A percentile compares a stretch with the other conserved stretches of the same genome.
phyloP scores from a whole-genome alignment of 176 grass and related monocot species.

The Juncus effusus region DNA sequence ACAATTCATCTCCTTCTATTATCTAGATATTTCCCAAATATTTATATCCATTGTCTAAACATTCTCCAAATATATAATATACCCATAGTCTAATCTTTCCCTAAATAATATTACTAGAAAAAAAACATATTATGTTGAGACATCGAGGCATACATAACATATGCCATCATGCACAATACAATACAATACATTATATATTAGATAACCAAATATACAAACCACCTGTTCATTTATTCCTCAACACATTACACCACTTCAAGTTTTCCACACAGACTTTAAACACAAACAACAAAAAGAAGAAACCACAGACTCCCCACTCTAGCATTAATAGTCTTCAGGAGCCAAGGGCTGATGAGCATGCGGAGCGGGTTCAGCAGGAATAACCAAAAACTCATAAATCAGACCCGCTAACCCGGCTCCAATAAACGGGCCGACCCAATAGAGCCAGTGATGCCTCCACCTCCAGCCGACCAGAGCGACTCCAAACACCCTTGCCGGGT shows the following conservation, averaged over 20 bases:
- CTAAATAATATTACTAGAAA: no score
- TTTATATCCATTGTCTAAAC: no score
- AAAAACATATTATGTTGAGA: no score
- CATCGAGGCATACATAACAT: no score
- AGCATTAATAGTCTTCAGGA: conserved; percentile 77
- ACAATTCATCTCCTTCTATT: no score
- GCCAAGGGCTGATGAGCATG: conserved; percentile 79
- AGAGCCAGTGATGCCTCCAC: conserved; percentile 90
- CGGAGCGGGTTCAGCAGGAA: conserved; percentile 33
- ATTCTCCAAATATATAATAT: no score
- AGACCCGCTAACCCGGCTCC: conserved; percentile 63
- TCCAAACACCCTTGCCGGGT: conserved; percentile 76
- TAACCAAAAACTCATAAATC: conserved; percentile 74
- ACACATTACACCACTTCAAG: conserved; percentile 18
- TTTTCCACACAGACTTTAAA: background rate
- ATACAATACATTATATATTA: no score
- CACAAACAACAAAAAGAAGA: conserved; percentile 2
- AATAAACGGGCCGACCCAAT: conserved; percentile 81
- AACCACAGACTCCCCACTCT: background rate
- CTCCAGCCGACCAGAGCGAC: conserved; percentile 74
- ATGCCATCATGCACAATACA: no score
- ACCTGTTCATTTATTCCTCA: conserved; percentile 9
- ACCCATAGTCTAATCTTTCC: no score
- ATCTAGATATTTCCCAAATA: no score
- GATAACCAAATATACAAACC: no score